Evolutionary conservation across 805 yeast species (phyloP).

Genomic region (Pichia manshurica): DNA sequence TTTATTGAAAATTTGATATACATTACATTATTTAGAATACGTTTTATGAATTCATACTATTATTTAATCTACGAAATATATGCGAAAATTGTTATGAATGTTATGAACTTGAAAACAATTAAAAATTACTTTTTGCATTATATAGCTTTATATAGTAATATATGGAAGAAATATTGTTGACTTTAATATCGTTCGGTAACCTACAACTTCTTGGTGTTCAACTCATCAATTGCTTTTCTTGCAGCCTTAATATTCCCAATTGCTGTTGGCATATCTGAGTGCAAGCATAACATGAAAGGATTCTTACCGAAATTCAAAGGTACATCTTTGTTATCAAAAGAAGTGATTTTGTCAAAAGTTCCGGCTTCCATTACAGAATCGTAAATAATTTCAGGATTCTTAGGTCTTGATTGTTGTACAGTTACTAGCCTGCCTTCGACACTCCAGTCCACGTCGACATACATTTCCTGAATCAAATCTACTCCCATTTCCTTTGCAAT

Average conservation of each 20-base stretch:
- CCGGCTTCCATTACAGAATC: constrained; percentile 28
- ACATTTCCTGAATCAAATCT: constrained; percentile 34
- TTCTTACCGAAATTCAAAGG: constrained; percentile 25
- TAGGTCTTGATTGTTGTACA: constrained; percentile 27
- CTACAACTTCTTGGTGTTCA: constrained; percentile 16
- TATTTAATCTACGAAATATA: too few species aligned
- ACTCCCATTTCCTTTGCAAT: constrained; percentile 30
- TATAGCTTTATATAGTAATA: too few species aligned
- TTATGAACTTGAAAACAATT: too few species aligned
- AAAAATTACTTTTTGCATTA: too few species aligned
- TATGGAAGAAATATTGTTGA: too few species aligned
- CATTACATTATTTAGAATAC: too few species aligned
- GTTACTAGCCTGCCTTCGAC: constrained; percentile 29
- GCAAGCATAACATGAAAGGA: constrained; percentile 33
- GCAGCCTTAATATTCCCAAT: constrained; percentile 29
- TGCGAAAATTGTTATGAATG: too few species aligned
- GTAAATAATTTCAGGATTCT: constrained; percentile 25
- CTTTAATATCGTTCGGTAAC: too few species aligned
- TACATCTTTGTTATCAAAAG: constrained; percentile 22
- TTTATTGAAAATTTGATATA: constrained; percentile 1
- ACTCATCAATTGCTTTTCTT: constrained; percentile 28
- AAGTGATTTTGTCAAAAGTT: constrained; percentile 20
- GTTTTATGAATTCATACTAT: too few species aligned
- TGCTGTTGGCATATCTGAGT: constrained; percentile 36
- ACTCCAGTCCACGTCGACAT: constrained; percentile 33